These are phyloP conservation scores for Mycena albidolilacea DNA, from an alignment of 768 basidiomycete genomes.

Conservation along the genomic window DNA sequence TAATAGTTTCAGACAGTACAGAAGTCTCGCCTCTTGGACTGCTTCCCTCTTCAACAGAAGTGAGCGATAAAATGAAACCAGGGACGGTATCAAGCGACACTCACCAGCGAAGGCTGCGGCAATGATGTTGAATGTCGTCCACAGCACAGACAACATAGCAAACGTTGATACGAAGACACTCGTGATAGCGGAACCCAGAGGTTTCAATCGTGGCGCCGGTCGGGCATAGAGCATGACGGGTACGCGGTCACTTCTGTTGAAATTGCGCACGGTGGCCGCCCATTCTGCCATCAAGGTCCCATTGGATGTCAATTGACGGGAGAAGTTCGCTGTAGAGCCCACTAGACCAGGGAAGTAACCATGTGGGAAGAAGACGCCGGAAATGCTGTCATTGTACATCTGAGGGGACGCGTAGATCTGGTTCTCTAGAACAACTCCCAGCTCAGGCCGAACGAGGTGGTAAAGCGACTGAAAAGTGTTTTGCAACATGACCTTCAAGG, in stretches of 20 bases:
- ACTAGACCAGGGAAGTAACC: no score
- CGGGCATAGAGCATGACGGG: conserved; percentile 28
- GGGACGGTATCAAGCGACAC: no score
- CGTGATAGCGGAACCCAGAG: conserved; percentile 27
- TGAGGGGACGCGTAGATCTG: conserved; percentile 2
- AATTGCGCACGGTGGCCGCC: neutral
- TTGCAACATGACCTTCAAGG: neutral
- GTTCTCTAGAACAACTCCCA: conserved; percentile 10
- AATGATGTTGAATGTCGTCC: no score
- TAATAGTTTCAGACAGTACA: no score
- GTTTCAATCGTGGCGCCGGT: conserved; percentile 1
- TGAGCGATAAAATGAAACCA: no score
- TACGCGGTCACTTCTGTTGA: conserved; percentile 5
- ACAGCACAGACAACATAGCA: no score
- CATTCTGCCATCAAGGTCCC: conserved; percentile 13
- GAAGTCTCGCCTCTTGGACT: no score
- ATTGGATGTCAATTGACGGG: neutral
- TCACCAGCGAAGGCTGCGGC: no score
- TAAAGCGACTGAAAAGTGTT: conserved; percentile 15
- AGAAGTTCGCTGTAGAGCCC: neutral
- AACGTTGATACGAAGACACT: no score
- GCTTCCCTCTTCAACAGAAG: no score
- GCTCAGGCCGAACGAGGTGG: conserved; percentile 13
- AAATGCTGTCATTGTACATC: conserved; percentile 11
- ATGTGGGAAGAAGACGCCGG: neutral